Evolutionary conservation across 225 moss, liverwort and hornwort genomes (phyloP), one percentile per base, ranked within the genome.

Genomic region (Physcomitrium patens): DNA sequence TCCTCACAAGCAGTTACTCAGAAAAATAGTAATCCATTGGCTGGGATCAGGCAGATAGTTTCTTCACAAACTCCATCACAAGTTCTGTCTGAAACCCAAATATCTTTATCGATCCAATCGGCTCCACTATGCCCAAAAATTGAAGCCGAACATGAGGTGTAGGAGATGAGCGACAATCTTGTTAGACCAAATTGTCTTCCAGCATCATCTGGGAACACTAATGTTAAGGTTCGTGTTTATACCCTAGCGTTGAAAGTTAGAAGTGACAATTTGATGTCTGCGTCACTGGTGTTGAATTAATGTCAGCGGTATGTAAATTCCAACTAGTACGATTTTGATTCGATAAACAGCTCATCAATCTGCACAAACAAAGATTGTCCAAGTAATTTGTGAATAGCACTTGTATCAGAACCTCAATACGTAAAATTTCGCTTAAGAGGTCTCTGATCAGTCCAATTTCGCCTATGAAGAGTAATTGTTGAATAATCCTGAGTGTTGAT

Each of bases 181-280:
- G 52, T 14, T 60, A 52, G 59, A 76, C 50, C 79, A 59, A 67
- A 61, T 62, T 72, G 67, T 47, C 56, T 20, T 55, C 71, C 68
- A 15, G 64, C 76, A 41, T 51, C 76, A 41, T 51, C 56, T 60
- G 61, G 63, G 68, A 76, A 51, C 68, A 59, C 72, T 79, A 73
- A 70, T 60, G 59, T 52, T 49, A 65, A 78, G 78, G 78, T 82
- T 69, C 24, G 77, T 74, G 67, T 57, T n/a, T 19, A 42, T 58
- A 53, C 18, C 23, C 63, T 41, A 26, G 17, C 14, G 17, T 56
- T 55, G 18, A 26, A 24, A 26, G 43, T 65, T 26, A 24, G 24
- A 17, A 56, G 55, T 64, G 24, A 51, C 4, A n/a, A 5, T 37
- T 43, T 69, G 41, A 16, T 41, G 59, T 58, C 58, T 49, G 8